Evolutionary conservation across 148 eudicot genomes (phyloP).

Genomic region (Chenopodium formosanum): DNA sequence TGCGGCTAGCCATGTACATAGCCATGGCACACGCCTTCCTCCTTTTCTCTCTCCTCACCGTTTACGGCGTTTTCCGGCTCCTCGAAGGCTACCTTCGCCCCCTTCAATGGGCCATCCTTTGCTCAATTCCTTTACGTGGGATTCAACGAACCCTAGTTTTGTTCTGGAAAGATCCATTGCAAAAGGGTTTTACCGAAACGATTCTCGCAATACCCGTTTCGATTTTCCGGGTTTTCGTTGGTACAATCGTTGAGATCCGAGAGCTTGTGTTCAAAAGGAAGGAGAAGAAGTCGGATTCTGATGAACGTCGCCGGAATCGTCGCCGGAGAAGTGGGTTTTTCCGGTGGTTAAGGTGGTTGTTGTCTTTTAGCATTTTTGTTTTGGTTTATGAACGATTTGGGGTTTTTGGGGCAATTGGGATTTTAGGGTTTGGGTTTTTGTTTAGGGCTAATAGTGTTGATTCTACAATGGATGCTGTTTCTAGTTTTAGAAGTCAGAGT

Average conservation of each 20-base stretch:
- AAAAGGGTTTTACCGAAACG: conserved; percentile 78
- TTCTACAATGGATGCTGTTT: conserved; percentile 63
- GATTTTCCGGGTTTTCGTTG: conserved; percentile 63
- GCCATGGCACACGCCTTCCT: conserved; percentile 91
- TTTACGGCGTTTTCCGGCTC: conserved; percentile 58
- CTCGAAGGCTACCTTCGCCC: conserved; percentile 82
- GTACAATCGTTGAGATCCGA: conserved; percentile 66
- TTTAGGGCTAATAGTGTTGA: conserved; percentile 54
- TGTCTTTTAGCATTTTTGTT: conserved; percentile 70
- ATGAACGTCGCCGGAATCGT: too few relatives aligned
- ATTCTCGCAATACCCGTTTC: conserved; percentile 67
- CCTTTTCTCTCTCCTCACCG: conserved; percentile 56
- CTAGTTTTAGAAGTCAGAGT: conserved; percentile 62
- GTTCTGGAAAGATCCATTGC: conserved; percentile 80
- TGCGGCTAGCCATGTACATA: conserved; percentile 72
- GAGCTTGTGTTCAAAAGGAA: conserved; percentile 25
- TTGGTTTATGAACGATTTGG: conserved; percentile 68
- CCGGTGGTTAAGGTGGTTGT: conserved; percentile 57
- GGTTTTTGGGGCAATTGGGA: conserved; percentile 47
- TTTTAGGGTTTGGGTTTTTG: conserved; percentile 59
- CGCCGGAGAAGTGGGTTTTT: conserved; percentile 53
- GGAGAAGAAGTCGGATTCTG: too few relatives aligned
- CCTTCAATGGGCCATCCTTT: conserved; percentile 80
- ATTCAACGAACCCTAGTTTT: conserved; percentile 73
- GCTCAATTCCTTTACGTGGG: conserved; percentile 80